Base-by-base conservation (phyloP, 176 grass and related monocot genomes). In the Zoysia pacifica region DNA sequence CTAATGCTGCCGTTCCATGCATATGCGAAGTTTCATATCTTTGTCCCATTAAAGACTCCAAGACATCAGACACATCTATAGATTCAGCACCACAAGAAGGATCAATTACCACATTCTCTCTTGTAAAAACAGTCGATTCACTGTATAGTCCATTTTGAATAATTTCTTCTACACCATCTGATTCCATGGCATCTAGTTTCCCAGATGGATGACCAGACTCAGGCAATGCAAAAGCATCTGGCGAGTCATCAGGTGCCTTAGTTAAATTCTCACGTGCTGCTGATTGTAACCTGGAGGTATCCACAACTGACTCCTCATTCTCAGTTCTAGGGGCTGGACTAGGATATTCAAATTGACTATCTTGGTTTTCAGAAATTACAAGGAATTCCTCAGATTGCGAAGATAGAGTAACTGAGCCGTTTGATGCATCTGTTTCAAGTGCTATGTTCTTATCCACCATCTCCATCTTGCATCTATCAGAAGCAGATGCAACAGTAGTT, bases 41-140 rank as follows among this genome's bases (percentile, higher is more conserved):
- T 83, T 76, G 83, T 67, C 79, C 83, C 44, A 78, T 83, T 65
- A 89, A 72, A 59, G 72, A 86, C 48, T 91, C 77, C 78, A 80
- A 51, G 51, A 89, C 74, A 61, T 79, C 83, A 48, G 86, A 83
- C 74, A 82, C 69, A 49, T 85, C 48, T 37, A 75, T 71, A 1
- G 74, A 69, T 35, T 76, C 82, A 62, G 60, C 68, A 69, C 44
- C 83, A 77, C 47, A 81, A 14, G 53, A 48, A 63, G 59, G 38
- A 87, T 87, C 61, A 73, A 78, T 69, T n/a, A 60, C 67, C 67
- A 78, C 37, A 15, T 63, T 43, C 67, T 69, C 81, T 64, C 38
- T 81, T 5, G 66, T 73, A 42, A 77, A 47, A 64, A 73, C 20
- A 74, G 74, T 72, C 48, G 89, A 59, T 78, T 75, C 76, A 15